A percentile compares a stretch with the other conserved stretches of the same genome.
phyloP scores from a whole-genome alignment of 2,329 filamentous ascomycete species.

The Apiospora sp. region DNA sequence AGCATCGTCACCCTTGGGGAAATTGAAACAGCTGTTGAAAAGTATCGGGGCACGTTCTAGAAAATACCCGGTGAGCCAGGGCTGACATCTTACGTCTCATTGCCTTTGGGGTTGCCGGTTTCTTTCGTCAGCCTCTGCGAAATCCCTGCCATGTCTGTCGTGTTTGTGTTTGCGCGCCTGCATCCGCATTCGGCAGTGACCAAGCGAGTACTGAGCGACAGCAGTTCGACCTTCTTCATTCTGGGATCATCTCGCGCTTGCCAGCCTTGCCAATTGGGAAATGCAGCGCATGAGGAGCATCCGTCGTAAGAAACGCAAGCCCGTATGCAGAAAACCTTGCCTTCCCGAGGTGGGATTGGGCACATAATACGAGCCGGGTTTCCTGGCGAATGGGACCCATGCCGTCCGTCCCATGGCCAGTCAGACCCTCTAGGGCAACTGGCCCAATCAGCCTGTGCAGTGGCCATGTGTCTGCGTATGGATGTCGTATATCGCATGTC shows the following conservation, averaged over 20 bases:
- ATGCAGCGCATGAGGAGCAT: neutral
- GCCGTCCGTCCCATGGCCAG: neutral
- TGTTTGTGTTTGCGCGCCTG: neutral
- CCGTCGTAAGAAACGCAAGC: neutral
- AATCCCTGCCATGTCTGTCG: constrained; percentile 1
- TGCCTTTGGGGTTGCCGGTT: neutral
- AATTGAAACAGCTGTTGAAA: constrained; percentile 1
- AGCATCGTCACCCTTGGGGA: neutral
- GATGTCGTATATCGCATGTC: constrained; percentile 11
- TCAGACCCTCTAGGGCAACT: neutral
- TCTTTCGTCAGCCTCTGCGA: neutral
- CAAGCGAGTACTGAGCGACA: neutral
- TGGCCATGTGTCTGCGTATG: constrained; percentile 9
- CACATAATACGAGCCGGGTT: constrained; percentile 18
- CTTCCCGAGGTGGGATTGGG: neutral
- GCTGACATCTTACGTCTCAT: constrained; percentile 11
- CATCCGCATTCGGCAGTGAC: neutral
- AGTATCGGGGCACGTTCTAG: neutral
- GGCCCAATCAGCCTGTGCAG: neutral
- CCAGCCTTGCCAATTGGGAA: neutral
- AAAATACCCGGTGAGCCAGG: constrained; percentile 10
- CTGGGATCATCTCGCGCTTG: neutral
- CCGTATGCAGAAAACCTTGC: neutral
- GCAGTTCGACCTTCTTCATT: neutral
- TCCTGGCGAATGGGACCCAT: neutral